These are phyloP conservation scores for Malania oleifera DNA, from an alignment of 164 flowering plant species.

Conservation along the genomic window DNA sequence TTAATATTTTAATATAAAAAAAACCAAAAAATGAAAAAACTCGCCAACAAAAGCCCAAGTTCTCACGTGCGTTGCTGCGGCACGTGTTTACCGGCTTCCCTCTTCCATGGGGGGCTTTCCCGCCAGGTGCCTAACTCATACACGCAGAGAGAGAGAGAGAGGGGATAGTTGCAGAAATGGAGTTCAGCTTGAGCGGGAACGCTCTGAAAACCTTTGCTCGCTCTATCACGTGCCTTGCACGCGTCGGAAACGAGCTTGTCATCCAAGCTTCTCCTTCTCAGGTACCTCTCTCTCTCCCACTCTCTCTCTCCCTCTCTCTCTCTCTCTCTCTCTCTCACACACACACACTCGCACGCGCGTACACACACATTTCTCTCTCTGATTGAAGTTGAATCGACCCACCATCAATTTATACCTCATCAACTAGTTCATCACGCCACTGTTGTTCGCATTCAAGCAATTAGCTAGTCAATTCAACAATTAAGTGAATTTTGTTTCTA, in stretches of 20 bases:
- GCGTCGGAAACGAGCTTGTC: slow-evolving; percentile 82
- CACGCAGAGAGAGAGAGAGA: background rate
- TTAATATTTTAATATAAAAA: background rate
- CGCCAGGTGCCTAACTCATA: slow-evolving; percentile 5
- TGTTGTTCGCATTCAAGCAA: too few species aligned
- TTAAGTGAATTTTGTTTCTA: too few species aligned
- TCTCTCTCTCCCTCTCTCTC: background rate
- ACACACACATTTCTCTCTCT: too few species aligned
- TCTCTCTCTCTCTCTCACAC: background rate
- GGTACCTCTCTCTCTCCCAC: slow-evolving; percentile 27
- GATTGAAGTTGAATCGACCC: too few species aligned
- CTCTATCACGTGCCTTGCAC: slow-evolving; percentile 80
- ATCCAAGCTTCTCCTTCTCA: slow-evolving; percentile 80
- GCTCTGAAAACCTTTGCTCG: slow-evolving; percentile 79
- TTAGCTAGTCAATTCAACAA: too few species aligned
- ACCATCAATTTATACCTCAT: too few species aligned
- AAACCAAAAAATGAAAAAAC: background rate
- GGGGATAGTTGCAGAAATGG: slow-evolving; percentile 41
- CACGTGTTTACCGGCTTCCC: too few species aligned
- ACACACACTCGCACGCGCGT: background rate
- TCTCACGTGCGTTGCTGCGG: too few species aligned
- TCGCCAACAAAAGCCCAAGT: too few species aligned
- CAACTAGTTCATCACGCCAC: too few species aligned
- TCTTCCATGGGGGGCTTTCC: background rate
- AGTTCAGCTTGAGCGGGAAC: slow-evolving; percentile 72